A percentile compares a stretch with the other conserved stretches of the same genome.
Evolutionary conservation across 768 basidiomycete genomes (phyloP).

Genomic region (Boletus sp.): DNA sequence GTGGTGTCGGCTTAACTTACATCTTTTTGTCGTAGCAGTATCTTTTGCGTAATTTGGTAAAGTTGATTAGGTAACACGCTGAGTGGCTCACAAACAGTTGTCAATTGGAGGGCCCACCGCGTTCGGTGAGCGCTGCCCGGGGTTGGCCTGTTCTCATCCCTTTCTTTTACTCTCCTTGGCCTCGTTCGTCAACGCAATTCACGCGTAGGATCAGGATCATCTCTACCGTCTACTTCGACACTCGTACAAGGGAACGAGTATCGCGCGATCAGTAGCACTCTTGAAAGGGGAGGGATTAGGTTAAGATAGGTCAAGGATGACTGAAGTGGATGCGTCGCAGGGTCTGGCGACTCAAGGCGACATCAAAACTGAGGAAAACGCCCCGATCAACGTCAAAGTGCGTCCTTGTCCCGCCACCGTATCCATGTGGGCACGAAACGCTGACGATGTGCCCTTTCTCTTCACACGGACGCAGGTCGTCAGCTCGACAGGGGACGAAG

Average conservation of each 20-base stretch:
- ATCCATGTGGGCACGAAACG: background rate
- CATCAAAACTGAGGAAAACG: slow-evolving; percentile 53
- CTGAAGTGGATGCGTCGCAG: slow-evolving; percentile 9
- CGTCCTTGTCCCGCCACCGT: slow-evolving; percentile 7
- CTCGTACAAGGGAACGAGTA: background rate
- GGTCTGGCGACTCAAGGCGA: slow-evolving; percentile 32
- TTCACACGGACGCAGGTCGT: slow-evolving; percentile 53
- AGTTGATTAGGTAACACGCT: slow-evolving; percentile 12
- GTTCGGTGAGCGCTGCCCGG: background rate
- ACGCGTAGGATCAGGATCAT: background rate
- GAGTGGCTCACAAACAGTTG: background rate
- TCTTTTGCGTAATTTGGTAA: background rate
- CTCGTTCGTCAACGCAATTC: background rate
- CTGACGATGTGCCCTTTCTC: background rate
- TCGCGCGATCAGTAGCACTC: background rate
- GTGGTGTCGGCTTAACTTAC: background rate
- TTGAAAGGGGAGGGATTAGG: background rate
- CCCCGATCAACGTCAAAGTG: slow-evolving; percentile 80
- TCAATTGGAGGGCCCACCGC: background rate
- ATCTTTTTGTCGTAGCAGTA: background rate
- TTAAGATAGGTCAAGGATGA: slow-evolving; percentile 6
- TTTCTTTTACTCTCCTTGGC: background rate
- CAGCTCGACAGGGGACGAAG: slow-evolving; percentile 75
- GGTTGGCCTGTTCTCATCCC: background rate
- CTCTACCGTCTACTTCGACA: background rate